These are phyloP conservation scores for Fusarium oxysporum DNA, from an alignment of 2,329 filamentous ascomycete genomes.

Conservation along the genomic window DNA sequence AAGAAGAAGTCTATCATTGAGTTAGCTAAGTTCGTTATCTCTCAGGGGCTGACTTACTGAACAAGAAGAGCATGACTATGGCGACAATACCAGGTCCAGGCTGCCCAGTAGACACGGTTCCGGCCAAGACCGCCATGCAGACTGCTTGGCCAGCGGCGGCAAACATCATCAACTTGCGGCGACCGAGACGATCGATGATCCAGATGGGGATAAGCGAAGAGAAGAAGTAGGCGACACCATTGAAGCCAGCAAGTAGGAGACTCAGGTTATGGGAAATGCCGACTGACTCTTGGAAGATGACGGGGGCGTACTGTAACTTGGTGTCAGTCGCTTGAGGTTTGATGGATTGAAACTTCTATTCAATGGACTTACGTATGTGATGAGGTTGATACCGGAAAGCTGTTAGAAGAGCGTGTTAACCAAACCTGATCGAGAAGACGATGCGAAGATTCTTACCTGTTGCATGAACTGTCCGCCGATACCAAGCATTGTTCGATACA, in stretches of 20 bases:
- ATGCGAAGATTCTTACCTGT: slow-evolving; percentile 25
- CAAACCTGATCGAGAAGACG: too few species aligned
- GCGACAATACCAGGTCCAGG: slow-evolving; percentile 55
- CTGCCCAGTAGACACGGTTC: slow-evolving; percentile 55
- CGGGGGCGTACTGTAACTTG: slow-evolving; percentile 49
- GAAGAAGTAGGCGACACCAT: slow-evolving; percentile 54
- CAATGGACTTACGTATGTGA: slow-evolving; percentile 44
- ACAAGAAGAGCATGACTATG: slow-evolving; percentile 57
- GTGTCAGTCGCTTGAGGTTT: neutral
- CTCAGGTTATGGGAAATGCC: slow-evolving; percentile 58
- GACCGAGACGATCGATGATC: slow-evolving; percentile 58
- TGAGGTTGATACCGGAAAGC: slow-evolving; percentile 50
- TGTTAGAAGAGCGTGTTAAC: neutral
- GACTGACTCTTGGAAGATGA: slow-evolving; percentile 59
- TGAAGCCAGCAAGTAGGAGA: slow-evolving; percentile 65
- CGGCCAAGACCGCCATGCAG: slow-evolving; percentile 61
- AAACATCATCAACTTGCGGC: slow-evolving; percentile 69
- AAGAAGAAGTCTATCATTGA: slow-evolving; percentile 52
- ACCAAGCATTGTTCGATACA: slow-evolving; percentile 55
- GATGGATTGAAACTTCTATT: neutral
- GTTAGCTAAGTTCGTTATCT: neutral
- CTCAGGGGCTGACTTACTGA: slow-evolving; percentile 37
- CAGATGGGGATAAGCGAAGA: slow-evolving; percentile 47
- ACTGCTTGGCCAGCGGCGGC: slow-evolving; percentile 50
- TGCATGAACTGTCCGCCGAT: slow-evolving; percentile 61